These are phyloP conservation scores for Citrus trifoliata DNA, from an alignment of 345 rosid genomes.

Conservation along the genomic window DNA sequence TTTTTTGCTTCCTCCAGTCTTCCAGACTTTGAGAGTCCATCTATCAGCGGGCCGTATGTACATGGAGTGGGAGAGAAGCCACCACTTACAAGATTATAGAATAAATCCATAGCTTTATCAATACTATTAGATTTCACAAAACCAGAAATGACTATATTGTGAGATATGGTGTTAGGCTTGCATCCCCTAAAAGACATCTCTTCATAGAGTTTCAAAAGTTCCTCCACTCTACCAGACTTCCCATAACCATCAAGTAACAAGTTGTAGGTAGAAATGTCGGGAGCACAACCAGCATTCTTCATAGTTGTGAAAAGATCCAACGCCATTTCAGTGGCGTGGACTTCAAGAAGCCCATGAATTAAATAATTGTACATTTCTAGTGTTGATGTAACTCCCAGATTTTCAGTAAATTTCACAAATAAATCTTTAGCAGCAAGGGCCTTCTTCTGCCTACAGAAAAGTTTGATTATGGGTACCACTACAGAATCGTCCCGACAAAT, in stretches of 20 bases:
- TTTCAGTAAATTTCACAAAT: constrained; percentile 57
- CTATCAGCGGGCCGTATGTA: constrained; percentile 85
- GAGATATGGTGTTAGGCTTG: constrained; percentile 60
- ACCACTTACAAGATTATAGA: constrained; percentile 65
- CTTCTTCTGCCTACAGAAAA: constrained; percentile 55
- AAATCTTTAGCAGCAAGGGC: constrained; percentile 45
- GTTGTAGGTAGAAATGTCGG: constrained; percentile 70
- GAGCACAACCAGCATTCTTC: constrained; percentile 61
- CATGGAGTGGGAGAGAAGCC: constrained; percentile 75
- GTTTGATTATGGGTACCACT: constrained; percentile 60
- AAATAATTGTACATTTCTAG: constrained; percentile 51
- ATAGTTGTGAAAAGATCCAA: constrained; percentile 46
- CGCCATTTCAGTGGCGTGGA: constrained; percentile 40
- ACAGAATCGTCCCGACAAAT: constrained; percentile 57
- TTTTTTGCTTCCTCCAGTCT: constrained; percentile 62
- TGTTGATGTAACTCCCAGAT: constrained; percentile 49
- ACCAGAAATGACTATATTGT: constrained; percentile 74
- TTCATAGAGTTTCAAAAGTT: constrained; percentile 53
- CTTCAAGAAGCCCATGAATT: constrained; percentile 64
- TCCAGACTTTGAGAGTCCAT: constrained; percentile 69
- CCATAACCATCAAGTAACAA: constrained; percentile 65
- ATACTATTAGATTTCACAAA: constrained; percentile 57
- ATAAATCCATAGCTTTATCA: constrained; percentile 67
- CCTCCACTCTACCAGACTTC: constrained; percentile 52
- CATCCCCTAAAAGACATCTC: constrained; percentile 63